These are phyloP conservation scores for Trichoderma atroviride DNA, from an alignment of 2,329 filamentous ascomycete genomes.

Conservation along the genomic window DNA sequence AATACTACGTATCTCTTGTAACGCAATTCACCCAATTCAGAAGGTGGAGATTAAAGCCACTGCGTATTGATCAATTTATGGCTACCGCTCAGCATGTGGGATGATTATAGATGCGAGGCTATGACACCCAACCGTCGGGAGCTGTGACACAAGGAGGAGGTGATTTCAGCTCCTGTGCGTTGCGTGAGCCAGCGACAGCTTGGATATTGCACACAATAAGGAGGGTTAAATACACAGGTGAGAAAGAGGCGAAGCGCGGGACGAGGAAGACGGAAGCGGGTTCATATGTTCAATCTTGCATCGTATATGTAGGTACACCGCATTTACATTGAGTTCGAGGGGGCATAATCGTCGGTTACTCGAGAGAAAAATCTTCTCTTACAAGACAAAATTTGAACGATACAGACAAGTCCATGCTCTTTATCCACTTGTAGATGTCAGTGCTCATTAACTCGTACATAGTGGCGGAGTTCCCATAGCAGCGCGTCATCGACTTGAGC, in stretches of 20 bases:
- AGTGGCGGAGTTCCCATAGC: neutral
- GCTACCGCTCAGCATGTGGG: neutral
- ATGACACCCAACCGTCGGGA: neutral
- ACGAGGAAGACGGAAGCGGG: no score
- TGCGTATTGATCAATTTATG: neutral
- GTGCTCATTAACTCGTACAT: neutral
- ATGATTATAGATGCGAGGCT: neutral
- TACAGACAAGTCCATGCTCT: neutral
- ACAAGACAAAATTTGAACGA: neutral
- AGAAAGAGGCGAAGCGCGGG: neutral
- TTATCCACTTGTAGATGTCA: neutral
- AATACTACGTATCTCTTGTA: neutral
- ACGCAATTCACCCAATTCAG: neutral
- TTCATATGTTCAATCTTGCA: neutral
- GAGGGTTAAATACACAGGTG: no score
- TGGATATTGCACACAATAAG: neutral
- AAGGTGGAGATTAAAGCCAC: neutral
- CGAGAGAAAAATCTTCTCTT: neutral
- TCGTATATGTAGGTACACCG: neutral
- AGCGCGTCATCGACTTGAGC: neutral
- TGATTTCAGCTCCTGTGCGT: neutral
- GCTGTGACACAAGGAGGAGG: neutral
- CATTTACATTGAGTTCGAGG: neutral
- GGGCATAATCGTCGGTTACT: neutral
- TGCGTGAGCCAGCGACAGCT: neutral